Base-by-base conservation (phyloP, 164 flowering plant genomes). In the Vitis riparia region DNA sequence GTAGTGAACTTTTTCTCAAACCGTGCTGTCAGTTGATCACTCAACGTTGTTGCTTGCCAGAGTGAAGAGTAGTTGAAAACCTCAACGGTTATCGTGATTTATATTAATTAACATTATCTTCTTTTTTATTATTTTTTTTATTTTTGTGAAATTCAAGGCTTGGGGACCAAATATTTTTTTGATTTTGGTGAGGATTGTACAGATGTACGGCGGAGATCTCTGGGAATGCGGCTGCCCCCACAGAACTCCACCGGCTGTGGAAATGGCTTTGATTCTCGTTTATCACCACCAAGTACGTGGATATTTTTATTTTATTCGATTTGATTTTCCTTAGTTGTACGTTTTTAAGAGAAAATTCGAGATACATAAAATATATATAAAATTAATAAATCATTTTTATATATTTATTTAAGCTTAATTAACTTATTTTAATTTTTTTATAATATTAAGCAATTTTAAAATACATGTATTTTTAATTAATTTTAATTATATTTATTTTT, bases 161-260 rank as follows among this genome's bases (percentile, higher is more conserved):
- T 55, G 13, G 67, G 11, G 49, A 51, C 72, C 59, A 55, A 19
- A 37, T 62, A 3, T 13, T 11, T 51, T 17, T 64, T 62, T 9
- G 12, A 51, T 62, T 12, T 19, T 37, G 65, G 70, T 53, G 19
- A 12, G 10, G 69, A 65, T 65, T 30, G 29, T 53, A 12, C 66
- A 50, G 66, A 23, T 23, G 23, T 6, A 37, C 7, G 44, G 44
- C 44, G 6, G 51, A 47, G 37, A 17, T 16, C 51, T 57, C 61
- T 60, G 59, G 52, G 3, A 62, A 52, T 73, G 66, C 71, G 71
- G 70, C 67, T 55, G n/a, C 44, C 44, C 44, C 62, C 61, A 61
- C 32, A 63, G 49, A 47, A 30, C 14, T 67, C 44, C 50, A 59
- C 70, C 70, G 58, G 68, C 74, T 71, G 57, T 71, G n/a, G 49